phyloP scores from a whole-genome alignment of 1,284 basidiomycete species.

The Pholiota adiposa region DNA sequence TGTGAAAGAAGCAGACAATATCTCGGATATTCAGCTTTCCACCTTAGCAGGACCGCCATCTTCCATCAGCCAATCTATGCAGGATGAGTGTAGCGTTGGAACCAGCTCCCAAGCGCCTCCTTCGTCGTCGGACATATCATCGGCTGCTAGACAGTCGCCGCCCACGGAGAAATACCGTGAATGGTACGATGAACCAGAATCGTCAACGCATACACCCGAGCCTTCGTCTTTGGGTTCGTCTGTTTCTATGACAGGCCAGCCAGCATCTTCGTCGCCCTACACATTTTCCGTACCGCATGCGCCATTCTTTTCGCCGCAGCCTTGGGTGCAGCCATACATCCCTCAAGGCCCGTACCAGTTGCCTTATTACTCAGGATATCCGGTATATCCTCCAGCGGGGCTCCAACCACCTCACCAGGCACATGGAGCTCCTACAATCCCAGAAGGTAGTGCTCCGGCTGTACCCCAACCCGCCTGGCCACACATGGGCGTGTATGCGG shows the following conservation, averaged over 20 bases:
- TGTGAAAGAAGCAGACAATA: slow-evolving; percentile 1
- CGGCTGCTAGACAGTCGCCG: slow-evolving; percentile 12
- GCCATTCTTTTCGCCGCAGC: slow-evolving; percentile 52
- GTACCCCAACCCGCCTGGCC: slow-evolving; percentile 38
- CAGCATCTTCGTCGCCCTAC: slow-evolving; percentile 35
- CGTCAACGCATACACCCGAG: slow-evolving; percentile 32
- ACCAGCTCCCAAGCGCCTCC: background rate
- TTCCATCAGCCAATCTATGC: background rate
- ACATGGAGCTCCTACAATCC: slow-evolving; percentile 38
- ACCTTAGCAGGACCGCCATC: slow-evolving; percentile 11
- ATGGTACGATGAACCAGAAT: slow-evolving; percentile 42
- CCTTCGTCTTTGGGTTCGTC: slow-evolving; percentile 33
- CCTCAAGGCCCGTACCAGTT: slow-evolving; percentile 54
- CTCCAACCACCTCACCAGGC: slow-evolving; percentile 32
- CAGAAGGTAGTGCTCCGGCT: slow-evolving; percentile 41
- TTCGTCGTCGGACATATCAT: slow-evolving; percentile 10
- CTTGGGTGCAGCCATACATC: slow-evolving; percentile 61
- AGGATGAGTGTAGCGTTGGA: background rate
- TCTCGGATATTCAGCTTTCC: slow-evolving; percentile 11
- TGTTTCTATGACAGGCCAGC: slow-evolving; percentile 30
- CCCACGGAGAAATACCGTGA: slow-evolving; percentile 39
- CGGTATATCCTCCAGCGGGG: slow-evolving; percentile 44
- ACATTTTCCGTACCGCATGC: slow-evolving; percentile 44
- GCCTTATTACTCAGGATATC: slow-evolving; percentile 53
- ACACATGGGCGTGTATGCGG: slow-evolving; percentile 46